Percentiles rank a stretch among this genome's conserved stretches.
Evolutionary conservation across 495 filamentous ascomycete species (phyloP).

Genomic region (Pyrenula aspistea): DNA sequence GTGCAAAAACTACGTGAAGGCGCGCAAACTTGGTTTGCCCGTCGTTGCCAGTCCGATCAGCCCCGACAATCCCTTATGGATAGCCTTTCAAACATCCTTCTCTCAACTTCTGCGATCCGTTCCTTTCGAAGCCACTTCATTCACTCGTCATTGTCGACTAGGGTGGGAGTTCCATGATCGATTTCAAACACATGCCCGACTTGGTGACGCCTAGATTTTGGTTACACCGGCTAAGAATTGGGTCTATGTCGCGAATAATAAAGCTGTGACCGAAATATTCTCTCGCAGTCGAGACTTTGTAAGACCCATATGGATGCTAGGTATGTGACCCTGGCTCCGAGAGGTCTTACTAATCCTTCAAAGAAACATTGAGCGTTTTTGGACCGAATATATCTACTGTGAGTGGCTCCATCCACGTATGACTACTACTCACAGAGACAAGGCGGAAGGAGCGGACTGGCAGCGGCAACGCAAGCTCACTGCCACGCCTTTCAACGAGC

Average conservation of each 20-base stretch:
- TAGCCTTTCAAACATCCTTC: too few relatives aligned
- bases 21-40: neutral
- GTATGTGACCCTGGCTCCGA: constrained; percentile 6
- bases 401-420: constrained; percentile 3
- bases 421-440: neutral
- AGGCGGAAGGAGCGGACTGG: constrained; percentile 31
- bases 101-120: neutral
- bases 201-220: constrained; percentile 10
- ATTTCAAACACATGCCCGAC: neutral
- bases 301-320: constrained; percentile 22
- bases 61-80: neutral
- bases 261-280: constrained; percentile 23
- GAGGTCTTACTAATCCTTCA: too few relatives aligned
- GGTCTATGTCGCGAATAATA: constrained; percentile 27
- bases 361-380: constrained; percentile 29
- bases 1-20: neutral
- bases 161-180: neutral
- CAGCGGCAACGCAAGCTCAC: constrained; percentile 32
- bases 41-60: neutral
- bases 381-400: constrained; percentile 32
- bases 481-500: constrained; percentile 31
- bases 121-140: neutral
- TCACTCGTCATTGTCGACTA: neutral
- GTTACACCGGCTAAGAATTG: constrained; percentile 29
- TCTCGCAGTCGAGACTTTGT: constrained; percentile 26